Conservation (phyloP, 148 eudicot genomes). For the Talinum fruticosum region DNA sequence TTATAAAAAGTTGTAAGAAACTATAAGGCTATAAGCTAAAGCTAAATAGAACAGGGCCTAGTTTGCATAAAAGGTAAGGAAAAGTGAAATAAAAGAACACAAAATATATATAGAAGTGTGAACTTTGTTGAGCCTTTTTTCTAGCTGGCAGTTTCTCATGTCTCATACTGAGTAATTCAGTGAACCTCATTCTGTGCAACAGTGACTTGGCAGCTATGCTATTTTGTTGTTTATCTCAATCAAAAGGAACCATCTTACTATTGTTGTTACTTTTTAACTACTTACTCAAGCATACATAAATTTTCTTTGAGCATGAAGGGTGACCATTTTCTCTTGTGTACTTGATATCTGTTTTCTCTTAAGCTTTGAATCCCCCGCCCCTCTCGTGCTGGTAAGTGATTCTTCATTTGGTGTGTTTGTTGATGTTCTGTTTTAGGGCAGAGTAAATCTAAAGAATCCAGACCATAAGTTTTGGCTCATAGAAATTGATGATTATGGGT, state of each 20-base stretch:
- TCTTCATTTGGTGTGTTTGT: not conserved
- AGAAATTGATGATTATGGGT: slow-evolving; percentile 80
- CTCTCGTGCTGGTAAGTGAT: not conserved
- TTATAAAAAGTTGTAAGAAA: no score
- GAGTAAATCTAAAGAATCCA: slow-evolving; percentile 63
- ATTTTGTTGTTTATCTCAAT: not conserved
- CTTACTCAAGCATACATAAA: not conserved
- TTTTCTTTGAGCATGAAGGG: not conserved
- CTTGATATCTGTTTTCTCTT: not conserved
- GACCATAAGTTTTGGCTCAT: slow-evolving; percentile 85
- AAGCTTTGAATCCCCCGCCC: not conserved
- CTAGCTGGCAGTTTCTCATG: not conserved
- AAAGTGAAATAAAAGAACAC: no score
- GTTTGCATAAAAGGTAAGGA: no score
- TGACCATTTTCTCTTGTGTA: not conserved
- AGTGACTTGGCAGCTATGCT: not conserved
- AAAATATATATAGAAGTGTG: not conserved
- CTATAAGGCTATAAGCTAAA: no score
- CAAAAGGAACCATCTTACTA: not conserved
- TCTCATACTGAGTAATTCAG: not conserved
- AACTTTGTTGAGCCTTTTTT: not conserved
- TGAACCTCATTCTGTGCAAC: not conserved
- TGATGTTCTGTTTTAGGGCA: slow-evolving; percentile 55
- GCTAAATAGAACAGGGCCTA: no score
- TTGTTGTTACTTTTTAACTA: not conserved